Evolutionary conservation across 345 rosid species (phyloP).

Genomic region (Nasturtium officinale): DNA sequence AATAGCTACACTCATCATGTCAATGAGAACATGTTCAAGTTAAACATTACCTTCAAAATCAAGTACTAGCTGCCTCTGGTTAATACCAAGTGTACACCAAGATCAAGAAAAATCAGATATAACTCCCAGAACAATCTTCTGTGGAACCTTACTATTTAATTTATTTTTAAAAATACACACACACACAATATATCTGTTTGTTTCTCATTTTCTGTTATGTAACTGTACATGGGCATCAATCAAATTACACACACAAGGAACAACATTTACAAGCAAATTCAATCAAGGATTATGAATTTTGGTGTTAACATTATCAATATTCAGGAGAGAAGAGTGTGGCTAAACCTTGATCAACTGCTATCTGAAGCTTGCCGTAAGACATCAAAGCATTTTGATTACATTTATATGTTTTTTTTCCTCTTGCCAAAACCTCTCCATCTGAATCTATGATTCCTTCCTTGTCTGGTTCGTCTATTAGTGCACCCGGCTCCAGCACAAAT

Average conservation of each 20-base stretch:
- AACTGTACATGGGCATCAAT: constrained; percentile 29
- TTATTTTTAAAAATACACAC: not conserved
- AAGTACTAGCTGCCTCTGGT: not conserved
- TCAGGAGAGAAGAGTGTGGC: constrained; percentile 76
- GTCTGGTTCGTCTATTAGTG: constrained; percentile 51
- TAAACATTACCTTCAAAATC: not conserved
- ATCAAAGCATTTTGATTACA: constrained; percentile 53
- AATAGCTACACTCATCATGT: not conserved
- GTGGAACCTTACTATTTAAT: not conserved
- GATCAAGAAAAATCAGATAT: not conserved
- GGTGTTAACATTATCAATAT: constrained; percentile 17
- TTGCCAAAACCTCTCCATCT: constrained; percentile 89
- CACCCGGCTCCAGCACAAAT: constrained; percentile 74
- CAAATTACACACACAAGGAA: constrained; percentile 19
- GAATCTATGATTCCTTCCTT: constrained; percentile 85
- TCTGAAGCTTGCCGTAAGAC: constrained; percentile 61
- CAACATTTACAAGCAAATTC: constrained; percentile 2
- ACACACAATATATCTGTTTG: not conserved
- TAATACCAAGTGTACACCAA: not conserved
- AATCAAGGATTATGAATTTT: constrained; percentile 5
- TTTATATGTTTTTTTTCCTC: constrained; percentile 63
- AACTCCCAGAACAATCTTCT: not conserved
- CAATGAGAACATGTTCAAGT: not conserved
- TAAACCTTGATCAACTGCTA: constrained; percentile 79
- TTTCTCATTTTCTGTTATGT: constrained; percentile 19